A percentile compares a stretch with the other conserved stretches of the same genome.
These are phyloP conservation scores for Oxyria digyna DNA, from an alignment of 148 eudicot genomes.

Conservation along the genomic window DNA sequence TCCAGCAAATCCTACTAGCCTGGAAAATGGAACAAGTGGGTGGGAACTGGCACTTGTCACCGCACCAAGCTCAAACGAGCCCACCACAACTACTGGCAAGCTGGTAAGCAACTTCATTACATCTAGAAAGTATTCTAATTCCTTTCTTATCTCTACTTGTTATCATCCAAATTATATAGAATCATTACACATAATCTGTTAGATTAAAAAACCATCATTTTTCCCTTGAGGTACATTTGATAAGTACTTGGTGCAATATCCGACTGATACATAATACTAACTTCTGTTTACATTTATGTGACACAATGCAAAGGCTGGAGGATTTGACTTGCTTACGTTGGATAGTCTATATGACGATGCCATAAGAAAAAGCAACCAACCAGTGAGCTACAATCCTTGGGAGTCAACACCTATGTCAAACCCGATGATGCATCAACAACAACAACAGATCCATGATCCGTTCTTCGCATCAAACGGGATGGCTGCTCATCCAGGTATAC, in stretches of 20 bases:
- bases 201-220: neutral
- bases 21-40: slow-evolving; percentile 61
- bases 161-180: neutral
- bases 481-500: slow-evolving; percentile 52
- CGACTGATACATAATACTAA: neutral
- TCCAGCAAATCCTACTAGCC: slow-evolving; percentile 25
- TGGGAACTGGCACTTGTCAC: slow-evolving; percentile 98
- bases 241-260: too few species aligned
- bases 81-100: slow-evolving; percentile 41
- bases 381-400: slow-evolving; percentile 82
- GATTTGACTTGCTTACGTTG: slow-evolving; percentile 70
- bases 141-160: neutral
- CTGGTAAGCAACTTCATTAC: slow-evolving; percentile 41
- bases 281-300: neutral
- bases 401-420: slow-evolving; percentile 38
- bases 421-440: slow-evolving; percentile 50
- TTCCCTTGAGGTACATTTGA: neutral
- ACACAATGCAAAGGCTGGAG: slow-evolving; percentile 48
- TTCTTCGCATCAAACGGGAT: slow-evolving; percentile 53
- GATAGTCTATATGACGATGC: slow-evolving; percentile 96
- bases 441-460: slow-evolving; percentile 42
- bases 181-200: neutral
- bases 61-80: slow-evolving; percentile 81
- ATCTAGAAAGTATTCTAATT: neutral
- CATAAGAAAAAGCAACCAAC: slow-evolving; percentile 73